Conservation (phyloP, 2,329 filamentous ascomycete genomes). For the Sclerotinia borealis region DNA sequence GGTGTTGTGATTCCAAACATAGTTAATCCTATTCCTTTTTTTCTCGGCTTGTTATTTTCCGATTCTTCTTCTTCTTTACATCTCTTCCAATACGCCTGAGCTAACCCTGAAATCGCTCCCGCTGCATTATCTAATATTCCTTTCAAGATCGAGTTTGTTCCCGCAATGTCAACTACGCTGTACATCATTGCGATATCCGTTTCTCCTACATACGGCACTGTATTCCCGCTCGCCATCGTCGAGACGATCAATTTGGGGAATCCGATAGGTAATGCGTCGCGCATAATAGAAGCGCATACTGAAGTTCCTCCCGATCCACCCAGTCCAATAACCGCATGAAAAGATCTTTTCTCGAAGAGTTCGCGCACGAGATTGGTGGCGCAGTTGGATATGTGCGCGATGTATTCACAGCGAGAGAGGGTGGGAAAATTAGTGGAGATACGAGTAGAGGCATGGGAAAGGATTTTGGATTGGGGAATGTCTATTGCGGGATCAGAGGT, state of each 20-base stretch:
- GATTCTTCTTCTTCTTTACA: background rate
- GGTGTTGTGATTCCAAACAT: constrained; percentile 74
- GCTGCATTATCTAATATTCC: constrained; percentile 57
- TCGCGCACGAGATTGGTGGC: constrained; percentile 39
- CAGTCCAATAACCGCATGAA: constrained; percentile 53
- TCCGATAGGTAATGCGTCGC: constrained; percentile 53
- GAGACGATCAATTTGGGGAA: constrained; percentile 66
- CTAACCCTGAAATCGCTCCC: constrained; percentile 45
- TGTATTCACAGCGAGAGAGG: constrained; percentile 48
- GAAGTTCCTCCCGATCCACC: constrained; percentile 60
- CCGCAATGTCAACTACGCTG: constrained; percentile 64
- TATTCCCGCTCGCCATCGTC: constrained; percentile 63
- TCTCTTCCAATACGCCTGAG: constrained; percentile 47
- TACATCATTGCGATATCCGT: constrained; percentile 66
- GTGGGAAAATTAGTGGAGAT: constrained; percentile 31
- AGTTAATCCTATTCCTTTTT: constrained; percentile 55
- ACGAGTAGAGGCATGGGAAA: constrained; percentile 32
- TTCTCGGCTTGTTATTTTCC: constrained; percentile 18
- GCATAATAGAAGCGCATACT: constrained; percentile 55
- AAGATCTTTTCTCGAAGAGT: constrained; percentile 34
- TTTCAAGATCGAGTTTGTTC: constrained; percentile 53
- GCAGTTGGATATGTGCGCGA: constrained; percentile 48
- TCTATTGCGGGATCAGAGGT: constrained; percentile 41
- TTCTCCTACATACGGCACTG: constrained; percentile 58
- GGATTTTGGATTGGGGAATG: constrained; percentile 39